A percentile compares a stretch with the other conserved stretches of the same genome.
Conservation (phyloP, 202 grass and related monocot species). For the Elaeis oleifera region DNA sequence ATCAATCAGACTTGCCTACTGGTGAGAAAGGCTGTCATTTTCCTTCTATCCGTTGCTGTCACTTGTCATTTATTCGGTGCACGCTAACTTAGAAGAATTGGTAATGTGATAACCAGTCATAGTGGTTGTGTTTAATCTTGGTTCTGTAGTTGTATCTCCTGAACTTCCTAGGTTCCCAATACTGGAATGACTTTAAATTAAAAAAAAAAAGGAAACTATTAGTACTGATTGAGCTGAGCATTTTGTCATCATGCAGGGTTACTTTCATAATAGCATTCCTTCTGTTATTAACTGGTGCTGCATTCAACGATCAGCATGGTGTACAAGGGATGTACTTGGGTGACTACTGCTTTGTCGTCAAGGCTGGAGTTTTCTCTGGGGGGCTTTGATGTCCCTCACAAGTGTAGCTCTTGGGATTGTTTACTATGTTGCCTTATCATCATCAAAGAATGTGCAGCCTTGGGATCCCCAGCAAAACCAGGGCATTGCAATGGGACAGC, state of each 20-base stretch:
- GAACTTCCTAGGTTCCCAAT: too few species aligned
- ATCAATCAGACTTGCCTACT: too few species aligned
- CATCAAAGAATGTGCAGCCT: slow-evolving; percentile 27
- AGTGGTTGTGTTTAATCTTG: too few species aligned
- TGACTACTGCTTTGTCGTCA: slow-evolving; percentile 30
- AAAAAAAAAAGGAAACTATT: too few species aligned
- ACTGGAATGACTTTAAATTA: too few species aligned
- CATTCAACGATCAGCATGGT: slow-evolving; percentile 17
- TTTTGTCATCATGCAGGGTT: slow-evolving; percentile 30
- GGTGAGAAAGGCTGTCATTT: too few species aligned
- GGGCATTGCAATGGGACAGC: slow-evolving; percentile 77
- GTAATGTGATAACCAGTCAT: too few species aligned
- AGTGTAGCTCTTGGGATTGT: slow-evolving; percentile 28
- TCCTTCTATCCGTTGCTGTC: too few species aligned
- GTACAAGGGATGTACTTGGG: background rate
- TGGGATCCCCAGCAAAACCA: slow-evolving; percentile 43
- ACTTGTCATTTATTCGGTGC: too few species aligned
- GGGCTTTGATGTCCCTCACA: slow-evolving; percentile 34
- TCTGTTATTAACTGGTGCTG: slow-evolving; percentile 26
- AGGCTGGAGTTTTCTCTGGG: slow-evolving; percentile 45
- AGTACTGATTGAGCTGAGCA: too few species aligned
- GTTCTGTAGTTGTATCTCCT: too few species aligned
- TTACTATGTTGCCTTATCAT: slow-evolving; percentile 48
- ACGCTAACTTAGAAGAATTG: too few species aligned
- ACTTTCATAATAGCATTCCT: slow-evolving; percentile 25